Base-by-base conservation (phyloP, 129 eudicot genomes). In the Sambucus nigra region DNA sequence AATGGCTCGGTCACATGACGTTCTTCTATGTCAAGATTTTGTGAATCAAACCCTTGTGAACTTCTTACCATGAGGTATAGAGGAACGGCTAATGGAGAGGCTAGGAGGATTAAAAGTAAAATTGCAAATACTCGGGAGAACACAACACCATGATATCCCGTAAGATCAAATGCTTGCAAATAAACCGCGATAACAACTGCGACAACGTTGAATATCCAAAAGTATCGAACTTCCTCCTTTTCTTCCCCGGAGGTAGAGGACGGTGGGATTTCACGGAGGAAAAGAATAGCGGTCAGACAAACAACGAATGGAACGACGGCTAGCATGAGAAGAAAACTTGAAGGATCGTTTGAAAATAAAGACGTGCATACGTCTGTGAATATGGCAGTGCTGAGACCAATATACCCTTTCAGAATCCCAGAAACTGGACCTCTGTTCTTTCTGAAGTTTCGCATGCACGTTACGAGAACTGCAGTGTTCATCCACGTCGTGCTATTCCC, bases 401-500 rank as follows among this genome's bases (percentile, higher is more conserved):
- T 87, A 16, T 74, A 86, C 4, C 99, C 99, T 58, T 92, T 92
- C 10, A 92, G 73, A 33, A 92, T 92, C 20, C 99, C 99, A 5
- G 99, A 59, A 2, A 86, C 95, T 1, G 99, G 99, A 14, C 99
- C 99, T 24, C 99, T 61, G 66, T 80, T 86, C 25, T 70, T 80
- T 28, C 99, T 64, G 76, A 92, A 92, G 51, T 92, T 92, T 7
- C 99, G 78, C 26, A 92, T 86, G 76, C 95, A 92, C 1, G 99
- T 92, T 0, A 92, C 99, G 4, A 92, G 48, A n/a, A 92, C 52
- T 16, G 99, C 99, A 13, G 99, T 92, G 76, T 92, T 92, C 99
- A 92, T 92, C 99, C 99, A 92, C 19, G 99, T 92, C 3, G 99
- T 85, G 21, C 99, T 92, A 73, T 92, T 92, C 12, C 99, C 99